phyloP scores from a whole-genome alignment of 2,329 filamentous ascomycete species.

The Colletotrichum euphorbiae region DNA sequence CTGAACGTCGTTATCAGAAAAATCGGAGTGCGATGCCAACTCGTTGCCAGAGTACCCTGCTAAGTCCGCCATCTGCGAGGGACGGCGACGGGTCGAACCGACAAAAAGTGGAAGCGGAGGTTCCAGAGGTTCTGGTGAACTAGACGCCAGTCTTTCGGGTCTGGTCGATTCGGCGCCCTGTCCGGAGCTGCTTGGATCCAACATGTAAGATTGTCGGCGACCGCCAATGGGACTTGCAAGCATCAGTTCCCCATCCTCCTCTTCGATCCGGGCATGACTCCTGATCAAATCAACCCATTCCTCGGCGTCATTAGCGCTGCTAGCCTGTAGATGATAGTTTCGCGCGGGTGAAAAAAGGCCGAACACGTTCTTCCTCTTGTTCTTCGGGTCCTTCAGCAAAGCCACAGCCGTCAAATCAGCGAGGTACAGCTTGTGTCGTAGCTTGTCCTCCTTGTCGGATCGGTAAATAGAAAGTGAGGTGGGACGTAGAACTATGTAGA shows the following conservation, averaged over 20 bases:
- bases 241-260: conserved; percentile 87
- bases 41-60: conserved; percentile 73
- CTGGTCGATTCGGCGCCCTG: conserved; percentile 15
- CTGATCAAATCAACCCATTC: conserved; percentile 90
- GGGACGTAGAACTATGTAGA: conserved; percentile 89
- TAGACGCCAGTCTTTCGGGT: conserved; percentile 58
- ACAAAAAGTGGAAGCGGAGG: conserved; percentile 51
- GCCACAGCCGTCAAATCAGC: conserved; percentile 93
- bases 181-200: conserved; percentile 17
- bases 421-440: conserved; percentile 88
- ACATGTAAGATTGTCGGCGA: conserved; percentile 58
- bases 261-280: conserved; percentile 83
- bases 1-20: conserved; percentile 76
- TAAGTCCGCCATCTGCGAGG: conserved; percentile 74
- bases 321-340: conserved; percentile 90
- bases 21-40: conserved; percentile 85
- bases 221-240: conserved; percentile 73
- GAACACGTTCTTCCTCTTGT: conserved; percentile 88
- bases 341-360: conserved; percentile 90
- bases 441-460: conserved; percentile 87
- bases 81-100: conserved; percentile 55
- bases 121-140: conserved; percentile 70
- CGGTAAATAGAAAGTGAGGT: conserved; percentile 94
- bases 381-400: conserved; percentile 87
- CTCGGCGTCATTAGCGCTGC: conserved; percentile 78